phyloP scores from a whole-genome alignment of 441 rosid genomes.

The Iberis amara region DNA sequence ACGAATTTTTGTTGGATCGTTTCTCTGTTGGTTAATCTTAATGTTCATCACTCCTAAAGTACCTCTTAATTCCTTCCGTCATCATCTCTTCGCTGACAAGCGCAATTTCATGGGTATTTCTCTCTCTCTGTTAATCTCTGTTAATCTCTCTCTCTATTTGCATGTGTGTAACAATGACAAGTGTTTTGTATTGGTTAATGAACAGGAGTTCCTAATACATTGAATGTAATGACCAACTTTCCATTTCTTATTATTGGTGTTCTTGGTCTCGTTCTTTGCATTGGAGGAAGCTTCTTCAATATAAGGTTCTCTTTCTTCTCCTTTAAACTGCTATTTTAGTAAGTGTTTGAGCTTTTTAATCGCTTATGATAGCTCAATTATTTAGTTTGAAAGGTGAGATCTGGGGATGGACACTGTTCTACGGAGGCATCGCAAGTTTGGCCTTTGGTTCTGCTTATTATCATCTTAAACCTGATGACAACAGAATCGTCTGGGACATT shows the following conservation, averaged over 20 bases:
- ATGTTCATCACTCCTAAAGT: conserved; percentile 65
- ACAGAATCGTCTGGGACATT: conserved; percentile 61
- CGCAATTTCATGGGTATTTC: conserved; percentile 71
- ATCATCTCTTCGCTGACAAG: conserved; percentile 59
- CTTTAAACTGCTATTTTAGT: neutral
- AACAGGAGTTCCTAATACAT: conserved; percentile 79
- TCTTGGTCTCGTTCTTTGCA: conserved; percentile 62
- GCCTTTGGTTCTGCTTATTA: conserved; percentile 87
- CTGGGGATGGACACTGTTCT: conserved; percentile 75
- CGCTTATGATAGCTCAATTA: conserved; percentile 11
- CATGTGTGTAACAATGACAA: conserved; percentile 28
- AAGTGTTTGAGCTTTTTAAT: neutral
- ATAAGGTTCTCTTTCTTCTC: conserved; percentile 39
- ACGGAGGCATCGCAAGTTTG: conserved; percentile 53
- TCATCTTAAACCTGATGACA: conserved; percentile 74
- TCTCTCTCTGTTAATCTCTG: neutral
- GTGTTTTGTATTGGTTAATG: conserved; percentile 23
- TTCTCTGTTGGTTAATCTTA: conserved; percentile 49
- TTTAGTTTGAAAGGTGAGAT: conserved; percentile 63
- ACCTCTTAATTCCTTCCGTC: conserved; percentile 44
- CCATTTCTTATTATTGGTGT: conserved; percentile 80
- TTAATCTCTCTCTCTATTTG: neutral
- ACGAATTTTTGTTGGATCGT: conserved; percentile 41
- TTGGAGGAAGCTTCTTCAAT: conserved; percentile 58
- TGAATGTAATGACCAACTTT: conserved; percentile 79